Base-by-base conservation (phyloP, 805 yeast species). In the Wickerhamomyces pijperi region DNA sequence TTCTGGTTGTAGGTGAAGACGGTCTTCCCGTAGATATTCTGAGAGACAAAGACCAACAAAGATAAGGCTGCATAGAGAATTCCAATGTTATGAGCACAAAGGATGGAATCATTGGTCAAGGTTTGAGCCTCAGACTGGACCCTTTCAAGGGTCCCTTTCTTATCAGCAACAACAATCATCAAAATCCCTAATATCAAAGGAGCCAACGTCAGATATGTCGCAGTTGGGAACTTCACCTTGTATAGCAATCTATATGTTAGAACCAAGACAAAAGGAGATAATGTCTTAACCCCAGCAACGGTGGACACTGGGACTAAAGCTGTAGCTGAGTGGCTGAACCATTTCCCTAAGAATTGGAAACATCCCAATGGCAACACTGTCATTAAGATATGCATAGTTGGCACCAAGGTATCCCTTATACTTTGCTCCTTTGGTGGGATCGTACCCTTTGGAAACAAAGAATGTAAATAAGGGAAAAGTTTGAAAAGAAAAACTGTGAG, bases 21-120 rank as follows among this genome's bases (percentile, higher is more conserved):
- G 46, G 76, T 79, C 60, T 87, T 87, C 31, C 92, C 87, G 58
- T 84, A 86, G 35, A 87, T 82, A 54, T 86, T 86, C 53, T 86
- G 95, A 3, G 78, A 73, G 5, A 90, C 94, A 63, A 87, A 86
- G 16, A 85, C 74, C 7, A 82, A 55, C 36, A 88, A 72, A 4
- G 92, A 76, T 23, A 75, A 42, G 9, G 79, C 60, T 12, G 95
- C 90, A 51, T 71, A 80, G 2, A 71, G 23, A n/a, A 84, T 59
- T 5, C 96, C 95, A 43, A 65, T 55, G 34, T 76, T 56, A 46
- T 74, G 71, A 12, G 33, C 12, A 25, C 29, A 25, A 13, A 25
- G 13, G 7, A 25, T 8, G n/a, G 29, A 25, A 25, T 12, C 29
- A 14, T 64, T 63, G n/a, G 53, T 47, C 36, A 65, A 54, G 35